phyloP scores from a whole-genome alignment of 441 rosid genomes.

The Pelargonium myrrhifolium region DNA sequence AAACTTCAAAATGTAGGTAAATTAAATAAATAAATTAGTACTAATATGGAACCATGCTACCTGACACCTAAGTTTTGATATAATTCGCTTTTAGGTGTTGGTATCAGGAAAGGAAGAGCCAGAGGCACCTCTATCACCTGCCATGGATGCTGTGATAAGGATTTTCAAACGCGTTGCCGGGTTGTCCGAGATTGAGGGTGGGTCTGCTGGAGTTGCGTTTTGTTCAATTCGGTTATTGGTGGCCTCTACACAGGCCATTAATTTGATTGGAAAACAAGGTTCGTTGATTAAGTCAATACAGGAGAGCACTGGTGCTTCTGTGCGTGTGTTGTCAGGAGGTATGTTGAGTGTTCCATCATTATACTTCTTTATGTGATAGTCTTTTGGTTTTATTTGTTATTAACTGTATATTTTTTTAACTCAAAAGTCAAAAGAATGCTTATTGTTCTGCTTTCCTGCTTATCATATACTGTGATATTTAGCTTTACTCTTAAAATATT shows the following conservation, averaged over 20 bases:
- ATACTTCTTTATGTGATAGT: neutral
- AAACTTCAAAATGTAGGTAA: too few relatives aligned
- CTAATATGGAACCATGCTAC: neutral
- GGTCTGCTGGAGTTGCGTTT: constrained; percentile 43
- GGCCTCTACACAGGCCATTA: constrained; percentile 81
- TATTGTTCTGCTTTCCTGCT: neutral
- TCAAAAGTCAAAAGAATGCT: neutral
- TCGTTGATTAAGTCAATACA: constrained; percentile 68
- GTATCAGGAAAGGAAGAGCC: constrained; percentile 80
- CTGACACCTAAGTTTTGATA: neutral
- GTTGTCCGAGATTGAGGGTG: constrained; percentile 44
- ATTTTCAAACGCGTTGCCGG: constrained; percentile 67
- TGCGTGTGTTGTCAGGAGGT: constrained; percentile 74
- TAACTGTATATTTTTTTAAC: neutral
- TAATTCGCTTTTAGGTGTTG: constrained; percentile 43
- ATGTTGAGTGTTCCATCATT: constrained; percentile 7
- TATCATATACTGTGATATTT: neutral
- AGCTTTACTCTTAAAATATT: neutral
- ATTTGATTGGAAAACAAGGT: constrained; percentile 84
- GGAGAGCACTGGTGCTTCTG: constrained; percentile 64
- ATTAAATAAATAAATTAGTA: too few relatives aligned
- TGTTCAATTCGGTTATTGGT: constrained; percentile 62
- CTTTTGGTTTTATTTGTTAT: neutral
- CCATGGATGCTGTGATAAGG: constrained; percentile 75
- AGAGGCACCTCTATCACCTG: constrained; percentile 65